Conservation (phyloP, 2,329 filamentous ascomycete species). For the Pseudofabraea citricarpa region DNA sequence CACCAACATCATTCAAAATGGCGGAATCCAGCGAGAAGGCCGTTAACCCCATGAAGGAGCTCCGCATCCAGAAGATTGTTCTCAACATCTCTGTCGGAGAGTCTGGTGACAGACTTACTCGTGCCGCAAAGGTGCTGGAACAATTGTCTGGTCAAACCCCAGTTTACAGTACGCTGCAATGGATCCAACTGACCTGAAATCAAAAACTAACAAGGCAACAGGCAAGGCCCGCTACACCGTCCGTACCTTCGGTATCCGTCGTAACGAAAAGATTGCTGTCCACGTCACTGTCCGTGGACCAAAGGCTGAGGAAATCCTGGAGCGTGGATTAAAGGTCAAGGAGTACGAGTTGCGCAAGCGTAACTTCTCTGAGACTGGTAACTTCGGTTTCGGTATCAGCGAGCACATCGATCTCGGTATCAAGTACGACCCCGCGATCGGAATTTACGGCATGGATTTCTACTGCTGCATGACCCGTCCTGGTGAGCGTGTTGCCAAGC, state of each 20-base stretch:
- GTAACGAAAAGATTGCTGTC: slow-evolving; percentile 99
- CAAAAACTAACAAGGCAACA: no score
- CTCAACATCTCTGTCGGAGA: slow-evolving; percentile 99
- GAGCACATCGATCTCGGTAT: slow-evolving; percentile 99
- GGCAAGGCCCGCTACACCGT: slow-evolving; percentile 99
- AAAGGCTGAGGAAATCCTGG: slow-evolving; percentile 99
- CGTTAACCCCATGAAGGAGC: slow-evolving; percentile 98
- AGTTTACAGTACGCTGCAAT: slow-evolving; percentile 77
- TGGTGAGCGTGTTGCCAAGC: slow-evolving; percentile 95
- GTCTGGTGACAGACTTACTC: slow-evolving; percentile 99
- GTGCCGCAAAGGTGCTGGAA: slow-evolving; percentile 99
- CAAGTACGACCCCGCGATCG: slow-evolving; percentile 98
- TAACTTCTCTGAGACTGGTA: slow-evolving; percentile 99
- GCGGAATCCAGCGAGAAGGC: slow-evolving; percentile 73
- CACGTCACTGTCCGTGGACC: slow-evolving; percentile 99
- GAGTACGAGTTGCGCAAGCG: slow-evolving; percentile 99
- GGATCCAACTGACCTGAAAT: no score
- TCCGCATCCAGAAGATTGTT: slow-evolving; percentile 98
- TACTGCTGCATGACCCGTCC: slow-evolving; percentile 99
- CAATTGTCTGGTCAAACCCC: slow-evolving; percentile 99
- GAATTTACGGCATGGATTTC: slow-evolving; percentile 99
- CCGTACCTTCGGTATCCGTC: slow-evolving; percentile 99
- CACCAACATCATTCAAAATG: slow-evolving; percentile 30
- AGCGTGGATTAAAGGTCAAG: slow-evolving; percentile 99
- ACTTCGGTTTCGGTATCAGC: slow-evolving; percentile 99